Evolutionary conservation across 768 basidiomycete genomes (phyloP).

Genomic region (Mycena chlorophos): DNA sequence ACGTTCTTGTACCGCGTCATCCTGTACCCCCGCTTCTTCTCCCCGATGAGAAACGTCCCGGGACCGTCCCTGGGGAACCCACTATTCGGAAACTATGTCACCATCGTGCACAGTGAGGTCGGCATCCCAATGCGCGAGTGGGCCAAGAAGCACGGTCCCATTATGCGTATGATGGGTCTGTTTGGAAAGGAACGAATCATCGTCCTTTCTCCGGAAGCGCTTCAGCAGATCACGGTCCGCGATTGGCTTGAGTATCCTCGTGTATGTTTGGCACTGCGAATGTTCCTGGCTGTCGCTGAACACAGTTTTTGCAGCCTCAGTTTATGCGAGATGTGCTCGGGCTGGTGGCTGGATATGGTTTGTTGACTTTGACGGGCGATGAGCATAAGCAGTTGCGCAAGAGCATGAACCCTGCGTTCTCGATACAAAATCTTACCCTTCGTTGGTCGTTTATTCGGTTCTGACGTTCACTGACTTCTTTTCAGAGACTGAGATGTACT

Average conservation of each 20-base stretch:
- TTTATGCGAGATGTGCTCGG: slow-evolving; percentile 46
- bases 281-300: neutral
- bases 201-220: slow-evolving; percentile 44
- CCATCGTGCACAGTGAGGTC: slow-evolving; percentile 40
- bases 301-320: slow-evolving; percentile 35
- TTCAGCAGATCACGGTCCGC: slow-evolving; percentile 45
- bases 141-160: slow-evolving; percentile 46
- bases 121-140: slow-evolving; percentile 47
- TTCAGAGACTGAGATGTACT: slow-evolving; percentile 48
- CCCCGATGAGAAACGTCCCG: slow-evolving; percentile 39
- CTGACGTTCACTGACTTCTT: neutral
- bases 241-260: slow-evolving; percentile 50
- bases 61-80: slow-evolving; percentile 37
- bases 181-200: slow-evolving; percentile 48
- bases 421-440: slow-evolving; percentile 42
- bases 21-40: slow-evolving; percentile 37
- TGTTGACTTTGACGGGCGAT: slow-evolving; percentile 49
- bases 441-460: slow-evolving; percentile 28
- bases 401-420: slow-evolving; percentile 54
- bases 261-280: slow-evolving; percentile 23
- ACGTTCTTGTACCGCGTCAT: slow-evolving; percentile 31
- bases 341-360: slow-evolving; percentile 44
- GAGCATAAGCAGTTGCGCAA: slow-evolving; percentile 52
- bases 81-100: slow-evolving; percentile 40
- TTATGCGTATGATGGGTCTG: slow-evolving; percentile 46